Conservation (phyloP, 352 stramenopile species). For the Globisporangium mamillatum region DNA sequence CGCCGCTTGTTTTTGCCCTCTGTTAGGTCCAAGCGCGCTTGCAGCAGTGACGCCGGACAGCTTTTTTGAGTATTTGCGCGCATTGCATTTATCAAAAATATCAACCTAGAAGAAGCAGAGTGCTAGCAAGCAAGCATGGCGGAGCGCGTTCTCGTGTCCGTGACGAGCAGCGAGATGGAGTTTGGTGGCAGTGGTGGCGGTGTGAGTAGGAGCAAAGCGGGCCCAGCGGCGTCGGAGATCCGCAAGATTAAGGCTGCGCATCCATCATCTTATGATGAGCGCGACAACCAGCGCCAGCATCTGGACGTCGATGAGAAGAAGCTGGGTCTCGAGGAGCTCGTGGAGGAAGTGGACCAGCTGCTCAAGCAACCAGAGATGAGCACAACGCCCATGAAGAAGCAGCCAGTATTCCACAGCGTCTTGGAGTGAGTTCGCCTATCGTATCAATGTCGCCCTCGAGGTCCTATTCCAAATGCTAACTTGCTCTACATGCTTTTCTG, state of each 20-base stretch:
- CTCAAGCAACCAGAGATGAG: constrained; percentile 29
- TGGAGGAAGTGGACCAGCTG: constrained; percentile 40
- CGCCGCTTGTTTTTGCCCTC: constrained; percentile 1
- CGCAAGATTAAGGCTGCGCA: constrained; percentile 13
- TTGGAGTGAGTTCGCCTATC: constrained; percentile 31
- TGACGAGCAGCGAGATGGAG: constrained; percentile 11
- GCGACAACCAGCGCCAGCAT: constrained; percentile 12
- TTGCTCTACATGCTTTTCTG: background rate
- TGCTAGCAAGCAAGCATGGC: constrained; percentile 4
- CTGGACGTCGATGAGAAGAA: background rate
- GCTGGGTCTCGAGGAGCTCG: constrained; percentile 37
- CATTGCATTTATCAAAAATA: background rate
- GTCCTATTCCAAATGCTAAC: background rate
- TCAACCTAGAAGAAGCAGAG: background rate
- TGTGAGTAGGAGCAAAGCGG: background rate
- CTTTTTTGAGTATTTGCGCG: background rate
- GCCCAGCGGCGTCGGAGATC: constrained; percentile 15
- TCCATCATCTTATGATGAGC: background rate
- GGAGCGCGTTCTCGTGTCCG: constrained; percentile 1
- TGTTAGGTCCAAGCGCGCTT: background rate
- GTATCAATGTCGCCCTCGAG: background rate
- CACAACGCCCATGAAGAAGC: constrained; percentile 38
- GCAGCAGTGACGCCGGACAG: background rate
- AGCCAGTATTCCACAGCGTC: constrained; percentile 28
- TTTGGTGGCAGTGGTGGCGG: background rate